A percentile compares a stretch with the other conserved stretches of the same genome.
phyloP scores from a whole-genome alignment of 805 yeast species.

The Torulaspora gathmanii region DNA sequence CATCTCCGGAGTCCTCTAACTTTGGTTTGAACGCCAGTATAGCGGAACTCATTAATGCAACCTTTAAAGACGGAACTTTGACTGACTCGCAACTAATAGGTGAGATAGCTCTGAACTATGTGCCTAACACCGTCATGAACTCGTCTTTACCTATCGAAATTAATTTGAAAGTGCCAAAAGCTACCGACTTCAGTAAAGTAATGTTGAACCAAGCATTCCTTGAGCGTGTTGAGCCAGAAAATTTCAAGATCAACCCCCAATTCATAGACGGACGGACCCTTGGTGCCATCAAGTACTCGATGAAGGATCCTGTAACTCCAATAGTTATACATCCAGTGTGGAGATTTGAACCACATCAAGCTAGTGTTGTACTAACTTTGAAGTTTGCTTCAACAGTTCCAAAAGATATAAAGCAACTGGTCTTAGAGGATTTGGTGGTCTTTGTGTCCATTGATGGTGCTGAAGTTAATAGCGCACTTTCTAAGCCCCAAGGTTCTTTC shows the following conservation, averaged over 20 bases:
- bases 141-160: constrained; percentile 41
- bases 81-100: constrained; percentile 65
- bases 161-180: constrained; percentile 40
- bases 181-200: constrained; percentile 42
- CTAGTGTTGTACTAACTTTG: constrained; percentile 75
- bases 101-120: constrained; percentile 78
- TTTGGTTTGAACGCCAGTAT: constrained; percentile 78
- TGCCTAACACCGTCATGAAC: constrained; percentile 30
- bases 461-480: constrained; percentile 65
- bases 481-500: constrained; percentile 90
- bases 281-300: constrained; percentile 76
- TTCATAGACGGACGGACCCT: constrained; percentile 59
- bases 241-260: constrained; percentile 45
- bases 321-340: constrained; percentile 74
- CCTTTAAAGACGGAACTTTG: constrained; percentile 62
- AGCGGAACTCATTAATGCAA: constrained; percentile 80
- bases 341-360: constrained; percentile 81
- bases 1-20: constrained; percentile 37
- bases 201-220: constrained; percentile 52
- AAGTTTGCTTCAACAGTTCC: constrained; percentile 36
- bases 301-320: constrained; percentile 55
- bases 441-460: constrained; percentile 59
- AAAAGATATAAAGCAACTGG: constrained; percentile 33
- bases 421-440: constrained; percentile 38
- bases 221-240: constrained; percentile 42